Base-by-base conservation (phyloP, 176 grass and related monocot species). In the Pontederia paniculata region DNA sequence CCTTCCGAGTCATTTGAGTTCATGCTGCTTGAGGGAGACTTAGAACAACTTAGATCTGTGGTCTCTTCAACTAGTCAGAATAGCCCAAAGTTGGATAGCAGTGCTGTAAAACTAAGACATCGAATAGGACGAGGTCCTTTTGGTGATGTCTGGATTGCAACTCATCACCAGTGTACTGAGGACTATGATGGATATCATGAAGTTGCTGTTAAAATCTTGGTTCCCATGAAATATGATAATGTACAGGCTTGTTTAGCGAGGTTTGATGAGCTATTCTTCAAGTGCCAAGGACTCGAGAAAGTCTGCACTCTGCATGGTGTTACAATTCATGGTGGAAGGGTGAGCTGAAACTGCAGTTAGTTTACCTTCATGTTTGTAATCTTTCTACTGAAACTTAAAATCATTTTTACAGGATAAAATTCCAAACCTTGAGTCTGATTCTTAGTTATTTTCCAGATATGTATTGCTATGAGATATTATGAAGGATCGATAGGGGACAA, bases 101-200 rank as follows among this genome's bases (percentile, higher is more conserved):
- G 12, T 1, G 74, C 81, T 44, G 57, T 98, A 18, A 87, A 74
- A 12, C 78, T 98, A 52, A 90, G 88, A 72, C 93, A 98, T 70
- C 63, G 93, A 52, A 91, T 98, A 52, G 93, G 93, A 23, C 78
- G 93, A 70, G 93, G 93, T 12, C 83, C 76, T 11, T 98, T 88
- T 25, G 93, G 93, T 21, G 93, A 91, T 54, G 83, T 88, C 1
- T 98, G 93, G 86, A 98, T 98, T 52, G 93, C 93, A 13, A 91
- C 93, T 50, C 93, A 78, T 63, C 93, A 98, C 60, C 73, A 72
- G 51, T 67, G 57, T 42, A 78, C 72, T 2, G 68, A 84, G 62
- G 83, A 86, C 45, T 72, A 88, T 15, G 81, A 83, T 43, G 77
- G 70, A 15, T 84, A 84, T 62, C 87, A 91, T 2, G 93, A 98